Evolutionary conservation across 2,329 filamentous ascomycete species (phyloP).

Genomic region (Knufia petricola): DNA sequence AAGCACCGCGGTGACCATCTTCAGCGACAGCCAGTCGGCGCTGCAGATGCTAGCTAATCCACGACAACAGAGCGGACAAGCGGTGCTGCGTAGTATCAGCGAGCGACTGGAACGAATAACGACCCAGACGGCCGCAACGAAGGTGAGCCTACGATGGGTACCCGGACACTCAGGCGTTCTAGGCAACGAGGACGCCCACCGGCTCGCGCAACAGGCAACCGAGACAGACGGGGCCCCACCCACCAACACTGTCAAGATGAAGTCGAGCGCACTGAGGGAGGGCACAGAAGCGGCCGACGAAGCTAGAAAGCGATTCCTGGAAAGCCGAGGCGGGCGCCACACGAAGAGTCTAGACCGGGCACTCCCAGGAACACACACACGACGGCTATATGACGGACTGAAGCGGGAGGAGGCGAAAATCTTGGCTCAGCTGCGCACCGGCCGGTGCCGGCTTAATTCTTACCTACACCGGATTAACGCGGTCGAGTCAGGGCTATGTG

Average conservation of each 20-base stretch:
- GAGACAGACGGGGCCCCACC: no score
- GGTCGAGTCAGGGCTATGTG: no score
- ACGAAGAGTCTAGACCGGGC: constrained; percentile 18
- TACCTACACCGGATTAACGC: constrained; percentile 21
- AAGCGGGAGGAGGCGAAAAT: constrained; percentile 26
- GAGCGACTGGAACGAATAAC: background rate
- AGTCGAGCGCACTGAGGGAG: no score
- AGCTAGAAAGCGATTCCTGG: no score
- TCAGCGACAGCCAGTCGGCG: background rate
- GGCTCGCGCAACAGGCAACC: no score
- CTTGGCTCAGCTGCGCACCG: constrained; percentile 25
- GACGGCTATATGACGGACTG: constrained; percentile 16
- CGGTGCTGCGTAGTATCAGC: background rate
- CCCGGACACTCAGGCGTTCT: no score
- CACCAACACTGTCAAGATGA: no score
- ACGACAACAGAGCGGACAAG: background rate
- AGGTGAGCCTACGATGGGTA: no score
- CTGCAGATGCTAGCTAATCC: background rate
- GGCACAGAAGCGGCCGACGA: no score
- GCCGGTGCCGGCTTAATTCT: constrained; percentile 27
- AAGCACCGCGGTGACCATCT: background rate
- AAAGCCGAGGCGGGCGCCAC: no score
- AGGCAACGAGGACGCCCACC: no score
- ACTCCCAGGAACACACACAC: constrained; percentile 26
- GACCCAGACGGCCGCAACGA: no score